phyloP scores from a whole-genome alignment of 1,139 yeast genomes.

The Diutina siamensis region DNA sequence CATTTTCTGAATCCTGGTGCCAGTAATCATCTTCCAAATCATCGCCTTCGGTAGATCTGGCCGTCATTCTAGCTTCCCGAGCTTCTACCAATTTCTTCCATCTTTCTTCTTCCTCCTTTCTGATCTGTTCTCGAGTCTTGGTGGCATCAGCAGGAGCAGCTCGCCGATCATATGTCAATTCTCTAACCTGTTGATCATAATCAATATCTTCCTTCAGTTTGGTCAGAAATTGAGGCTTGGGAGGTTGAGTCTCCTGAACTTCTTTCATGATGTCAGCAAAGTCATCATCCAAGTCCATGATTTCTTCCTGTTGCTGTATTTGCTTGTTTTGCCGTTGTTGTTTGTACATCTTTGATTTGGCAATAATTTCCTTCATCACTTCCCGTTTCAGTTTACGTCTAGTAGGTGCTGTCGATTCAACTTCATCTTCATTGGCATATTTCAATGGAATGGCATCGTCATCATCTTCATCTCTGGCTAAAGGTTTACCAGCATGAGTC shows the following conservation, averaged over 20 bases:
- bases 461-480: slow-evolving; percentile 40
- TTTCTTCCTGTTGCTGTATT: slow-evolving; percentile 56
- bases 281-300: slow-evolving; percentile 67
- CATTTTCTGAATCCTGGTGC: slow-evolving; percentile 26
- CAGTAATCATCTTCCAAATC: slow-evolving; percentile 53
- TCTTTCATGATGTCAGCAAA: slow-evolving; percentile 71
- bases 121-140: slow-evolving; percentile 79
- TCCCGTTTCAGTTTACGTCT: slow-evolving; percentile 83
- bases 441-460: slow-evolving; percentile 18
- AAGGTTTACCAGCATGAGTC: slow-evolving; percentile 72
- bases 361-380: slow-evolving; percentile 93
- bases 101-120: slow-evolving; percentile 54
- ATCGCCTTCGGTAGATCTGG: slow-evolving; percentile 52
- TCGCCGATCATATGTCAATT: slow-evolving; percentile 72
- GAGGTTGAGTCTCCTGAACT: slow-evolving; percentile 13
- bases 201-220: slow-evolving; percentile 29
- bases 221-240: slow-evolving; percentile 6
- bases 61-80: slow-evolving; percentile 78
- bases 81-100: slow-evolving; percentile 63
- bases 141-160: slow-evolving; percentile 96
- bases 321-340: slow-evolving; percentile 78
- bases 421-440: slow-evolving; percentile 25
- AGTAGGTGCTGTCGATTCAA: slow-evolving; percentile 22
- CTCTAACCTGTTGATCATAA: slow-evolving; percentile 71
- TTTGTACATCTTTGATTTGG: slow-evolving; percentile 85